Percentiles rank a stretch among this genome's conserved stretches.
Evolutionary conservation across 116 monocot species (phyloP).

Genomic region (Zostera marina): DNA sequence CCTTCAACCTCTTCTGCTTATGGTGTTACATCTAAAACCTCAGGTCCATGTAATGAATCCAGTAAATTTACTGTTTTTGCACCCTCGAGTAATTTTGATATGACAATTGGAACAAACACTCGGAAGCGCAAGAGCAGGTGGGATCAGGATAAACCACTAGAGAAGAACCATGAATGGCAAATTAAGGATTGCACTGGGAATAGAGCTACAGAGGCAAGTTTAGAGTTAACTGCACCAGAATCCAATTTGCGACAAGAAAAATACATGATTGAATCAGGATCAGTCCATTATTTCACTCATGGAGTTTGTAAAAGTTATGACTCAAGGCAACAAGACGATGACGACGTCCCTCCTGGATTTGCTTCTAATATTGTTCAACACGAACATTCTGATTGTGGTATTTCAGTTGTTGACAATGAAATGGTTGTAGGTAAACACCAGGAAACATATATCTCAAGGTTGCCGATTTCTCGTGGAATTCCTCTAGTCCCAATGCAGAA

Average conservation of each 20-base stretch:
- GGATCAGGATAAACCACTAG: conserved; percentile 14
- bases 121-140: conserved; percentile 20
- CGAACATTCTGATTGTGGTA: not conserved
- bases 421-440: conserved; percentile 7
- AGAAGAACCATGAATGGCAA: not conserved
- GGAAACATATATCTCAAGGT: conserved; percentile 9
- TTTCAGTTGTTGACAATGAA: not conserved
- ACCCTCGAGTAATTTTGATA: not conserved
- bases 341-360: conserved; percentile 24
- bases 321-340: not conserved
- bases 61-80: not conserved
- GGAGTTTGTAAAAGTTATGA: not conserved
- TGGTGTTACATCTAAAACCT: not conserved
- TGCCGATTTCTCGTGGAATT: conserved; percentile 18
- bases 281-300: not conserved
- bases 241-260: not conserved
- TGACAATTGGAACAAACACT: not conserved
- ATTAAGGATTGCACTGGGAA: not conserved
- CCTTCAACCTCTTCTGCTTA: conserved; percentile 1
- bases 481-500: conserved; percentile 14
- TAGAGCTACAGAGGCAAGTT: conserved; percentile 1
- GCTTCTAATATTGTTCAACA: not conserved
- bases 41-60: not conserved
- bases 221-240: not conserved
- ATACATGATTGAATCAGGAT: not conserved